phyloP scores from a whole-genome alignment of 2,329 filamentous ascomycete genomes.

The Colletotrichum lini region DNA sequence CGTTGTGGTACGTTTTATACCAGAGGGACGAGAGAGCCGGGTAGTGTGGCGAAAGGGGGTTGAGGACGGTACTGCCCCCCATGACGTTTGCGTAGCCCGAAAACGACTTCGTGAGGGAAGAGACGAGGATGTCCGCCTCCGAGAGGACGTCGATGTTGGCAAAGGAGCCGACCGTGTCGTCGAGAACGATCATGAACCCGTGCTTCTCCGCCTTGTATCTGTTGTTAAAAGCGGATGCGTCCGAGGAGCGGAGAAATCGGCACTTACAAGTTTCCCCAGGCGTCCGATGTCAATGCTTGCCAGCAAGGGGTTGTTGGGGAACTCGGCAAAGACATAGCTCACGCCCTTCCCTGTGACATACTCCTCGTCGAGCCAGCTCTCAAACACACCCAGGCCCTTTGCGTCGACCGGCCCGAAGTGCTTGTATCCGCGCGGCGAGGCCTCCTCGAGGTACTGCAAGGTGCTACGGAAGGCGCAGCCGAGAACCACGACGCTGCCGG shows the following conservation, averaged over 20 bases:
- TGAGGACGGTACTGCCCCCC: conserved; percentile 65
- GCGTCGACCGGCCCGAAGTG: conserved; percentile 63
- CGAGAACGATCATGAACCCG: conserved; percentile 61
- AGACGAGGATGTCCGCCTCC: conserved; percentile 64
- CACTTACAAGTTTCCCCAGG: conserved; percentile 43
- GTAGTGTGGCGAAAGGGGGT: conserved; percentile 61
- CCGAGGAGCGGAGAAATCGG: no score
- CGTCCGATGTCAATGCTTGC: conserved; percentile 52
- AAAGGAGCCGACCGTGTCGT: conserved; percentile 65
- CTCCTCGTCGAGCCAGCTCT: conserved; percentile 59
- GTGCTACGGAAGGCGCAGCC: conserved; percentile 68
- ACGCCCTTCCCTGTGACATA: conserved; percentile 55
- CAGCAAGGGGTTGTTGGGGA: conserved; percentile 55
- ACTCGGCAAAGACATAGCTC: conserved; percentile 64
- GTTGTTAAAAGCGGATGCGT: not conserved
- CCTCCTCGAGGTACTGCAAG: conserved; percentile 62
- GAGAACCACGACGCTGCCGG: conserved; percentile 58
- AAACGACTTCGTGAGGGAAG: conserved; percentile 72
- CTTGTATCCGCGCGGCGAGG: conserved; percentile 59
- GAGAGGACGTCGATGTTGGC: conserved; percentile 65
- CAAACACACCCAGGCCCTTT: conserved; percentile 59
- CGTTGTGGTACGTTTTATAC: conserved; percentile 53
- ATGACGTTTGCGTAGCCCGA: conserved; percentile 70
- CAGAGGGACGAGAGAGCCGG: conserved; percentile 50
- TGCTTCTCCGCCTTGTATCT: conserved; percentile 54